Evolutionary conservation across 305 asterid species (phyloP).

Genomic region (Stenogyne calaminthoides): DNA sequence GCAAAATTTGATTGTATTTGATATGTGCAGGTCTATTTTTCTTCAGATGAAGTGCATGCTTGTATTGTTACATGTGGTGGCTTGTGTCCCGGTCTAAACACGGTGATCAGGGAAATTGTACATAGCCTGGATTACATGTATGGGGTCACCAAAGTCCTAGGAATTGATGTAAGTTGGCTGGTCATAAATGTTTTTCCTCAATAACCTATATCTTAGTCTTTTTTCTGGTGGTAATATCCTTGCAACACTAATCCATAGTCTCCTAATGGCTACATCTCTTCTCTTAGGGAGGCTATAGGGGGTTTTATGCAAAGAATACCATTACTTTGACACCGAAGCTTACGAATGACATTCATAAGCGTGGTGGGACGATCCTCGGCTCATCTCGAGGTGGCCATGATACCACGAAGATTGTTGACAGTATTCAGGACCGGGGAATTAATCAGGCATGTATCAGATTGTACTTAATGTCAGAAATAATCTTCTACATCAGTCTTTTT

Average conservation of each 20-base stretch:
- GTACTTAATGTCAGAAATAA: constrained; percentile 6
- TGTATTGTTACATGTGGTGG: constrained; percentile 99
- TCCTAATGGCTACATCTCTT: constrained; percentile 30
- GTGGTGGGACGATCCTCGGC: constrained; percentile 98
- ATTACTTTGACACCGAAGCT: constrained; percentile 74
- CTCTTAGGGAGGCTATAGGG: constrained; percentile 71
- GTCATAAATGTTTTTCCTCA: constrained; percentile 21
- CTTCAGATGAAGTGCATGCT: constrained; percentile 85
- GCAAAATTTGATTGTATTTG: constrained; percentile 29
- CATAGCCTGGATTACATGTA: constrained; percentile 89
- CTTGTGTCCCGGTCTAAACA: constrained; percentile 96
- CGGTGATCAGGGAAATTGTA: constrained; percentile 94
- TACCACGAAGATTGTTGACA: constrained; percentile 89
- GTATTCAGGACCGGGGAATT: constrained; percentile 97
- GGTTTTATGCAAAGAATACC: constrained; percentile 90
- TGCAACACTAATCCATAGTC: constrained; percentile 14
- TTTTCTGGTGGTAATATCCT: constrained; percentile 2
- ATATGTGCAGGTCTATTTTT: constrained; percentile 71
- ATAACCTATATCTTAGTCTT: not conserved
- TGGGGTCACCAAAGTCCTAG: constrained; percentile 80
- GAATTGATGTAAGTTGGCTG: constrained; percentile 78
- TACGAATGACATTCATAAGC: constrained; percentile 93
- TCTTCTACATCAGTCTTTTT: constrained; percentile 15
- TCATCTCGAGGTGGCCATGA: constrained; percentile 99
- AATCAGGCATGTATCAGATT: constrained; percentile 69